These are phyloP conservation scores for Cicer judaicum DNA, from an alignment of 306 rosid genomes.

Conservation along the genomic window DNA sequence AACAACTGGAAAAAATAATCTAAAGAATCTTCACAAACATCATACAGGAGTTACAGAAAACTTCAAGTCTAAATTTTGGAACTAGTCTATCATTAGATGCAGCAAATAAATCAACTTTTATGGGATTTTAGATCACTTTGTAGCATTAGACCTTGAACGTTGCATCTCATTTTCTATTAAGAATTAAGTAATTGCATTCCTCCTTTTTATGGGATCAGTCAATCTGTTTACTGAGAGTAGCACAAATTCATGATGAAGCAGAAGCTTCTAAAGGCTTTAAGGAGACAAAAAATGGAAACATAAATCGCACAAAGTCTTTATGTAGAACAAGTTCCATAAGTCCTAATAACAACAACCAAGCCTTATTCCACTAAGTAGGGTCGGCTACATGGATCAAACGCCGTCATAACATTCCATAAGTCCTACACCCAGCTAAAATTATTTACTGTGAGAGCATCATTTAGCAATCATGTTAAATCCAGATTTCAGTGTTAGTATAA, in stretches of 20 bases:
- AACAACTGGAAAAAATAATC: background rate
- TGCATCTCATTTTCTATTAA: conserved; percentile 21
- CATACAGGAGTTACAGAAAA: conserved; percentile 19
- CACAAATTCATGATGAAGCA: background rate
- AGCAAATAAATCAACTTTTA: conserved; percentile 4
- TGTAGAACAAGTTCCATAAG: conserved; percentile 7
- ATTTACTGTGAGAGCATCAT: background rate
- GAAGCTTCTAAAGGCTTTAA: background rate
- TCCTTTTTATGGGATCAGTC: conserved; percentile 13
- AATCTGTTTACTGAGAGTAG: background rate
- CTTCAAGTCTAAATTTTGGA: conserved; percentile 34
- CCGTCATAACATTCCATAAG: background rate
- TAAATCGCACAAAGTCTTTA: background rate
- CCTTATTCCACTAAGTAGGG: no score
- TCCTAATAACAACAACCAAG: background rate
- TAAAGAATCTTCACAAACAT: conserved; percentile 11
- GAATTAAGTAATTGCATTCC: background rate
- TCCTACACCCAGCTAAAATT: background rate
- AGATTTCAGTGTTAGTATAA: background rate
- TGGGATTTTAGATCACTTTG: conserved; percentile 5
- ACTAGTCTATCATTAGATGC: background rate
- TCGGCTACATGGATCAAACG: no score
- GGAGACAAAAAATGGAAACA: background rate
- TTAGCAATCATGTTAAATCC: background rate
- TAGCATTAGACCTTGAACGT: background rate